These are phyloP conservation scores for Hanseniaspora vineae DNA, from an alignment of 805 yeast species.

Conservation along the genomic window DNA sequence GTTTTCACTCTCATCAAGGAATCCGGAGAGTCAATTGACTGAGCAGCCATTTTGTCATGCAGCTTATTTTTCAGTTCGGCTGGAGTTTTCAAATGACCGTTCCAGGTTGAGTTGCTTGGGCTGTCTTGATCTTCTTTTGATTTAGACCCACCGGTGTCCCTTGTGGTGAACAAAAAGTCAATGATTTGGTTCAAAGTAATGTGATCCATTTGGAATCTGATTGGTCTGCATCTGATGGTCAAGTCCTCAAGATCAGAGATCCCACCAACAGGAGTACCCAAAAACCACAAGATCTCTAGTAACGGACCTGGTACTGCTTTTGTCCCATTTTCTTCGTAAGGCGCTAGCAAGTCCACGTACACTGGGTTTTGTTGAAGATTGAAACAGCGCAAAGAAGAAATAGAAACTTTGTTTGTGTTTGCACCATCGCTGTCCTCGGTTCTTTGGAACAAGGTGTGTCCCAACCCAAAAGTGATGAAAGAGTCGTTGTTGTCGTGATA, in stretches of 20 bases:
- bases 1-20: background rate
- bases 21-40: background rate
- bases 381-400: constrained; percentile 37
- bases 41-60: background rate
- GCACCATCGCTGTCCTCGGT: constrained; percentile 42
- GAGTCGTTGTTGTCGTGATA: constrained; percentile 35
- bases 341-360: constrained; percentile 41
- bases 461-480: constrained; percentile 41
- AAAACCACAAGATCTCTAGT: constrained; percentile 37
- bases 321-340: constrained; percentile 16
- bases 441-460: constrained; percentile 33
- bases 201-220: constrained; percentile 45
- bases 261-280: constrained; percentile 53
- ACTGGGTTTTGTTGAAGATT: constrained; percentile 35
- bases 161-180: constrained; percentile 34
- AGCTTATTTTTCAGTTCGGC: background rate
- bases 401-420: constrained; percentile 32
- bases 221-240: constrained; percentile 36
- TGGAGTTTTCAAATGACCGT: background rate
- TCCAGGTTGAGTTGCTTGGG: too few relatives aligned
- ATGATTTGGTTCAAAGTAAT: constrained; percentile 36
- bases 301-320: constrained; percentile 18
- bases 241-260: constrained; percentile 42
- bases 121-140: background rate
- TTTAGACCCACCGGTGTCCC: constrained; percentile 3